Percentiles rank a stretch among this genome's conserved stretches.
phyloP scores from a whole-genome alignment of 2,329 filamentous ascomycete species.

The Stagonosporopsis rhizophila region DNA sequence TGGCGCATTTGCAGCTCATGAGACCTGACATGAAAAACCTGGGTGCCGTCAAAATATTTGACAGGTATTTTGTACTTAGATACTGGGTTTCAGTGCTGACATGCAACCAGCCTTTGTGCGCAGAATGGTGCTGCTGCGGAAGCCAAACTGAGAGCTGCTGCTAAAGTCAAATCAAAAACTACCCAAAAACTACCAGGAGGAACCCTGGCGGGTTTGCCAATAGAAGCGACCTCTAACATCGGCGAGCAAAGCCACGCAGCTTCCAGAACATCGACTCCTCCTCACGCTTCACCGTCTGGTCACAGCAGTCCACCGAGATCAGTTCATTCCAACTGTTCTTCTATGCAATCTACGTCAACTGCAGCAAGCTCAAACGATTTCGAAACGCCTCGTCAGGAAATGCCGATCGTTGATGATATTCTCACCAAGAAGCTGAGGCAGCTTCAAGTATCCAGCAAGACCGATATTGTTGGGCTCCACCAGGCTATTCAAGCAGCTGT shows the following conservation, averaged over 20 bases:
- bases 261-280: background rate
- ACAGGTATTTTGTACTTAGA: background rate
- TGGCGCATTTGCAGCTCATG: background rate
- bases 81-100: too few species aligned
- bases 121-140: background rate
- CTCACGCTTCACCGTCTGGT: background rate
- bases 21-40: background rate
- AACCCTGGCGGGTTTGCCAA: too few species aligned
- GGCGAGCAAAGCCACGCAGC: background rate
- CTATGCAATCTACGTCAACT: background rate
- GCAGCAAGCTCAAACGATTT: background rate
- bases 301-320: background rate
- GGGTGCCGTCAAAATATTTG: background rate
- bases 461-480: too few species aligned
- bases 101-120: background rate
- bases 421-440: slow-evolving; percentile 4
- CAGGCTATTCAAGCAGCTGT: background rate
- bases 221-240: too few species aligned
- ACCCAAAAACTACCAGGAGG: background rate
- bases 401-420: background rate
- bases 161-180: background rate
- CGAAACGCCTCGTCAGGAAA: background rate
- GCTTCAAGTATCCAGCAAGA: background rate
- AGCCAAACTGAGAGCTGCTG: background rate
- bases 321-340: background rate